A percentile compares a stretch with the other conserved stretches of the same genome.
Conservation (phyloP, 1,139 yeast genomes). For the Sugiyamaella neomexicana region DNA sequence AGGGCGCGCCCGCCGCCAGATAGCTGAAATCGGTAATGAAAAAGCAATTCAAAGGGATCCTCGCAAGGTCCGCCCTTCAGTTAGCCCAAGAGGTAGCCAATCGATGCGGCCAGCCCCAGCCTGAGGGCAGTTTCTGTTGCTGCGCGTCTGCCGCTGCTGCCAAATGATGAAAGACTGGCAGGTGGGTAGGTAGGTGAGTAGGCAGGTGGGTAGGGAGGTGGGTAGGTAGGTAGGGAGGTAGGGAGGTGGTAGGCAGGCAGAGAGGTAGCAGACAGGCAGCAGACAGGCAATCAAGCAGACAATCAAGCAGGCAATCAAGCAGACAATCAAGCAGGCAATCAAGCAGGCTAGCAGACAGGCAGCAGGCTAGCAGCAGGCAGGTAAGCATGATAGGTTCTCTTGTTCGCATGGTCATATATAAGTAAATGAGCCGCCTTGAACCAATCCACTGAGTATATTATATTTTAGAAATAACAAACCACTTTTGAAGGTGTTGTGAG, state of each 20-base stretch:
- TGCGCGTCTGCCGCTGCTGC: no score
- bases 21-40: conserved; percentile 10
- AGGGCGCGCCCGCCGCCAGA: not conserved
- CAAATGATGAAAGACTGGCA: no score
- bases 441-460: not conserved
- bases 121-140: no score
- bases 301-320: no score
- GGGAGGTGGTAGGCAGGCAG: not conserved
- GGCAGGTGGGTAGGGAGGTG: no score
- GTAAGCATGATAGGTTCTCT: not conserved
- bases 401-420: not conserved
- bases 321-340: no score
- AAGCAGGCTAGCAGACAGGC: no score
- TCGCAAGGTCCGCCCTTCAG: not conserved
- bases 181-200: no score
- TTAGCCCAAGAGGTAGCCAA: not conserved
- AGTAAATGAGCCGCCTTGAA: not conserved
- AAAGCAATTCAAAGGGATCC: not conserved
- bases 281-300: no score
- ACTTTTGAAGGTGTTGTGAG: not conserved
- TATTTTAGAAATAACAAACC: not conserved
- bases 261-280: no score
- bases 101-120: conserved; percentile 14
- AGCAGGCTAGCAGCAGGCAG: no score
- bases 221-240: no score